These are phyloP conservation scores for Termitomyces sp. DNA, from an alignment of 768 basidiomycete genomes.

Conservation along the genomic window DNA sequence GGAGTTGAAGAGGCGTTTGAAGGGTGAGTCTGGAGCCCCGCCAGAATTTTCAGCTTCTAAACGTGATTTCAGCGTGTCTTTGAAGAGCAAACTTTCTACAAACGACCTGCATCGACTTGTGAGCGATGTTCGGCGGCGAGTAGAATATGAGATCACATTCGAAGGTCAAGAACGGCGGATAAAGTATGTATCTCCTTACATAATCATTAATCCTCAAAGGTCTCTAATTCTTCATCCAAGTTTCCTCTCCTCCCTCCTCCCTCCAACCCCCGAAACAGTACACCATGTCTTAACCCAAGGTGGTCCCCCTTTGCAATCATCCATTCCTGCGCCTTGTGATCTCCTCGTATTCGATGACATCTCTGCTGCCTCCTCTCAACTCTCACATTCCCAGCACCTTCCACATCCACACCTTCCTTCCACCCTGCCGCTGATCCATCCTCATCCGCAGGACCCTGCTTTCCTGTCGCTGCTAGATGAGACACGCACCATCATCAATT, in stretches of 20 bases:
- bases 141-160: constrained; percentile 70
- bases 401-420: constrained; percentile 12
- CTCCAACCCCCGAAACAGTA: constrained; percentile 67
- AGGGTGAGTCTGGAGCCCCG: constrained; percentile 47
- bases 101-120: constrained; percentile 69
- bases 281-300: constrained; percentile 69
- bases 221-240: constrained; percentile 28
- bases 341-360: constrained; percentile 22
- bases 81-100: constrained; percentile 72
- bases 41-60: background rate
- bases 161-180: constrained; percentile 56
- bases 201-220: background rate
- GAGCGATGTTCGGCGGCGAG: constrained; percentile 67
- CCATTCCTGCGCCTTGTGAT: constrained; percentile 26
- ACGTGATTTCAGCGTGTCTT: constrained; percentile 57
- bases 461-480: constrained; percentile 69
- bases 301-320: constrained; percentile 39
- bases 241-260: constrained; percentile 73
- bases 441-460: constrained; percentile 35
- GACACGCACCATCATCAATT: constrained; percentile 58
- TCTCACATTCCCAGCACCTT: constrained; percentile 13
- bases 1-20: constrained; percentile 84
- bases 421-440: constrained; percentile 18
- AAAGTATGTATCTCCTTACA: constrained; percentile 36
- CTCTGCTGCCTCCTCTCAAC: constrained; percentile 19